A percentile compares a stretch with the other conserved stretches of the same genome.
phyloP scores from a whole-genome alignment of 129 eudicot genomes.

The Lactuca sativa region DNA sequence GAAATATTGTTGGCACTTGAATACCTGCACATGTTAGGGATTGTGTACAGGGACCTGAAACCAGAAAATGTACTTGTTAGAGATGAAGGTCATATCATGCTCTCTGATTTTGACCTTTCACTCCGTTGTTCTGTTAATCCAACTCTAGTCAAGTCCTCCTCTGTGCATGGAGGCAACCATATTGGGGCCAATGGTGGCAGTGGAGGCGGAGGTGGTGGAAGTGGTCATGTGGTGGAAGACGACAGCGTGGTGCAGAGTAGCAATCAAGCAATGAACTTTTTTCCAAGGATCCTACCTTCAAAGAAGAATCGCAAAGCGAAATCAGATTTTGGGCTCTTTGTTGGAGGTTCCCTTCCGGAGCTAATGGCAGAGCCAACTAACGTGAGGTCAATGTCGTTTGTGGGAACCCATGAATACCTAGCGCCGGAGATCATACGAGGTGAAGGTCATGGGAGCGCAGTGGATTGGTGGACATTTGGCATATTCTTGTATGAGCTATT shows the following conservation, averaged over 20 bases:
- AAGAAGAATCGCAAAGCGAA: conserved; percentile 72
- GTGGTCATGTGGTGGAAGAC: conserved; percentile 43
- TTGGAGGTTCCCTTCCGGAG: conserved; percentile 59
- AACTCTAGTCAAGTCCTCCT: conserved; percentile 62
- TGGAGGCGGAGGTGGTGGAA: conserved; percentile 14
- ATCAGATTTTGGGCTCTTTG: conserved; percentile 66
- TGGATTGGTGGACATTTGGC: conserved; percentile 90
- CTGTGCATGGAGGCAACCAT: conserved; percentile 33
- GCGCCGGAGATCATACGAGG: conserved; percentile 84
- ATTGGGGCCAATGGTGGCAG: not conserved
- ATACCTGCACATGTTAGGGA: conserved; percentile 74
- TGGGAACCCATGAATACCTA: conserved; percentile 75
- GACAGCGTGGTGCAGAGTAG: conserved; percentile 34
- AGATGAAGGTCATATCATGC: conserved; percentile 80
- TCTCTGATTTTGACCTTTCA: conserved; percentile 72
- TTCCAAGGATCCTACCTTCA: conserved; percentile 60
- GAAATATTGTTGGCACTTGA: conserved; percentile 71
- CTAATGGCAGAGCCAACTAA: conserved; percentile 81
- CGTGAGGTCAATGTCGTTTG: conserved; percentile 80
- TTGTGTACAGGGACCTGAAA: conserved; percentile 69
- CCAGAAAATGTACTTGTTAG: conserved; percentile 76
- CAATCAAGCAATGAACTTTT: conserved; percentile 52
- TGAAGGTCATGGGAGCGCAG: conserved; percentile 87
- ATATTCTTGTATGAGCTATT: conserved; percentile 69
- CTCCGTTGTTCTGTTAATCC: conserved; percentile 67